Conservation (phyloP, 768 basidiomycete genomes). For the Tulasnella sp. region DNA sequence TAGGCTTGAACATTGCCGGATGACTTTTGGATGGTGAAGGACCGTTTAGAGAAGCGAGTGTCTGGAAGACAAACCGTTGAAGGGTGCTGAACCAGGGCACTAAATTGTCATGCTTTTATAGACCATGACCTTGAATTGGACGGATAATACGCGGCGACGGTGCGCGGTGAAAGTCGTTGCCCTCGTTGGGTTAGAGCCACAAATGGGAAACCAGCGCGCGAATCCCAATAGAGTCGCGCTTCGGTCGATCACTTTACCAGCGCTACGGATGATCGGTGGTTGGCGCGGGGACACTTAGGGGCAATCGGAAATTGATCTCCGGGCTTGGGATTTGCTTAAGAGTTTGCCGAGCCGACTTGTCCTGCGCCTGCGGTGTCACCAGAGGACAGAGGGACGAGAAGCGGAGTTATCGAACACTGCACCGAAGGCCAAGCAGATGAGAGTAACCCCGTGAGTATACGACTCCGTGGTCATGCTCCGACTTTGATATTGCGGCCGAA, state of each 20-base stretch:
- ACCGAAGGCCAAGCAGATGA: background rate
- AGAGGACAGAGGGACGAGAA: background rate
- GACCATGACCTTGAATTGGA: background rate
- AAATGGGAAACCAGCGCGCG: background rate
- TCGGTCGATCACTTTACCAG: background rate
- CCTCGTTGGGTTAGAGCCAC: background rate
- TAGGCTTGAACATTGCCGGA: background rate
- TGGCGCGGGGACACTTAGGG: background rate
- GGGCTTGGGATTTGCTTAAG: background rate
- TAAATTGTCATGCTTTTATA: background rate
- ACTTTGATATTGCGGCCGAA: background rate
- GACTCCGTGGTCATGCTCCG: background rate
- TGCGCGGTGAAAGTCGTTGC: background rate
- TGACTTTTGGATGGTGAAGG: background rate
- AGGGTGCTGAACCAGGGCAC: background rate
- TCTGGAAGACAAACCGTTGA: constrained; percentile 4
- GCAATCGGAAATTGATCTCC: background rate
- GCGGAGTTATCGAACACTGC: background rate
- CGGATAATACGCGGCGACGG: background rate
- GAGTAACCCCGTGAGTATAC: background rate
- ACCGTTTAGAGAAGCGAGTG: background rate
- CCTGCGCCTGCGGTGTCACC: background rate
- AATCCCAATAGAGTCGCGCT: background rate
- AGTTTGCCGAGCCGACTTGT: background rate
- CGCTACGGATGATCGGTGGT: background rate